A percentile compares a stretch with the other conserved stretches of the same genome.
These are phyloP conservation scores for Durio zibethinus DNA, from an alignment of 345 rosid species.

Conservation along the genomic window DNA sequence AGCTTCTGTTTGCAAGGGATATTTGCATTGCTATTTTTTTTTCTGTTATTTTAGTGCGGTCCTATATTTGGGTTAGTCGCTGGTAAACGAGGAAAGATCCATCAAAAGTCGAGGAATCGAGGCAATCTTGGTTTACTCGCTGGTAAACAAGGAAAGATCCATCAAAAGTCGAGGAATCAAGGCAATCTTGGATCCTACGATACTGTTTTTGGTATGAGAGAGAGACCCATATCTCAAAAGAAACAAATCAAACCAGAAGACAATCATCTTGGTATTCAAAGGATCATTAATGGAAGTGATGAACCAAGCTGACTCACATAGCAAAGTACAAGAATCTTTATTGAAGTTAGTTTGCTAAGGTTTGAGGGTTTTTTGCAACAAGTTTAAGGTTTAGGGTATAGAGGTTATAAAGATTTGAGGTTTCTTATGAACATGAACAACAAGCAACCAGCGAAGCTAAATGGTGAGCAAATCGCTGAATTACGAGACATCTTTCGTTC, in stretches of 20 bases:
- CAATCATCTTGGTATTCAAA: not conserved
- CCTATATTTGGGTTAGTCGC: slow-evolving; percentile 23
- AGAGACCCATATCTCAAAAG: not conserved
- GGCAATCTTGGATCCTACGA: slow-evolving; percentile 23
- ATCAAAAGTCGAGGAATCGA: slow-evolving; percentile 18
- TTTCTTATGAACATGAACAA: slow-evolving; percentile 42
- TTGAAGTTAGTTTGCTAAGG: not conserved
- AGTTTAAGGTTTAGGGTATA: not conserved
- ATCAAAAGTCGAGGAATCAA: slow-evolving; percentile 18
- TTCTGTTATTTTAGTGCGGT: slow-evolving; percentile 10
- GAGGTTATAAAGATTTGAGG: not conserved
- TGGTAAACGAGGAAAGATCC: slow-evolving; percentile 23
- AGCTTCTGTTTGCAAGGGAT: too few species aligned
- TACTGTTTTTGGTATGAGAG: not conserved
- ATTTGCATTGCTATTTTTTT: not conserved
- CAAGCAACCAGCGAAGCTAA: slow-evolving; percentile 49
- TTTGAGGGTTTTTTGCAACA: not conserved
- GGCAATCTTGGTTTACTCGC: slow-evolving; percentile 23
- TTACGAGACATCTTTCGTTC: slow-evolving; percentile 83
- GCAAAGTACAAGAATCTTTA: not conserved
- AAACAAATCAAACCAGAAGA: not conserved
- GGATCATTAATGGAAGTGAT: not conserved
- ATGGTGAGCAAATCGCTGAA: slow-evolving; percentile 73
- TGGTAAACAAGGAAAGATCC: slow-evolving; percentile 23
- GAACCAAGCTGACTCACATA: not conserved